phyloP scores from a whole-genome alignment of 2,329 filamentous ascomycete species.

The Paracoccidioides brasiliensis region DNA sequence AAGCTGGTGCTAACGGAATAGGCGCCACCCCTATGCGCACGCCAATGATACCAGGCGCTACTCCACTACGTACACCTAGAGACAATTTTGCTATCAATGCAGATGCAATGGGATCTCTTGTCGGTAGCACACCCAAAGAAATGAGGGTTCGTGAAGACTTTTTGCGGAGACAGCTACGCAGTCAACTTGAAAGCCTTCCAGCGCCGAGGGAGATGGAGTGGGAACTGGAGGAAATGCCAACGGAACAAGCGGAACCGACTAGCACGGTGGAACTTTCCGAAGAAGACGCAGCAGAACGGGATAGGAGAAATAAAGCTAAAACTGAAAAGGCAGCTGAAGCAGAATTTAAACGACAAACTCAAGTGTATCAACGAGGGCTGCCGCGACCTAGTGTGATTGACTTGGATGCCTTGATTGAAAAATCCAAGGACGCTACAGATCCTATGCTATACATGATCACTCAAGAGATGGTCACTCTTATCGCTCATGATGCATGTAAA shows the following conservation, averaged over 20 bases:
- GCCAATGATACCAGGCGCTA: conserved; percentile 57
- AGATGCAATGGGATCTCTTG: conserved; percentile 52
- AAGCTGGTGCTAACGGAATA: conserved; percentile 44
- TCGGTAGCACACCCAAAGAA: conserved; percentile 65
- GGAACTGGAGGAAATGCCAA: conserved; percentile 76
- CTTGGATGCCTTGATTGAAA: conserved; percentile 52
- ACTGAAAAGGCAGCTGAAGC: conserved; percentile 51
- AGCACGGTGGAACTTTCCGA: conserved; percentile 41
- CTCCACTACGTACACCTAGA: conserved; percentile 74
- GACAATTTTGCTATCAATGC: conserved; percentile 77
- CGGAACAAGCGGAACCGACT: conserved; percentile 55
- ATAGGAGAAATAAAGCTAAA: conserved; percentile 51
- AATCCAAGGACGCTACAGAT: conserved; percentile 48
- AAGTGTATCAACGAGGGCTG: conserved; percentile 76
- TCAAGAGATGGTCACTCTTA: conserved; percentile 61
- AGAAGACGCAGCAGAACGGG: conserved; percentile 60
- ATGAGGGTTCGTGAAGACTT: conserved; percentile 57
- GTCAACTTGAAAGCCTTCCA: conserved; percentile 61
- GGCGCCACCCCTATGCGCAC: conserved; percentile 51
- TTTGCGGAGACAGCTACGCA: conserved; percentile 51
- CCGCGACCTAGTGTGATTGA: conserved; percentile 67
- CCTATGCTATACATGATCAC: conserved; percentile 58
- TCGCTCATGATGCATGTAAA: conserved; percentile 67
- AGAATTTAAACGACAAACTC: conserved; percentile 72
- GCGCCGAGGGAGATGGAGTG: conserved; percentile 89